These are phyloP conservation scores for Fusarium bulbicola DNA, from an alignment of 2,329 filamentous ascomycete genomes.

Conservation along the genomic window DNA sequence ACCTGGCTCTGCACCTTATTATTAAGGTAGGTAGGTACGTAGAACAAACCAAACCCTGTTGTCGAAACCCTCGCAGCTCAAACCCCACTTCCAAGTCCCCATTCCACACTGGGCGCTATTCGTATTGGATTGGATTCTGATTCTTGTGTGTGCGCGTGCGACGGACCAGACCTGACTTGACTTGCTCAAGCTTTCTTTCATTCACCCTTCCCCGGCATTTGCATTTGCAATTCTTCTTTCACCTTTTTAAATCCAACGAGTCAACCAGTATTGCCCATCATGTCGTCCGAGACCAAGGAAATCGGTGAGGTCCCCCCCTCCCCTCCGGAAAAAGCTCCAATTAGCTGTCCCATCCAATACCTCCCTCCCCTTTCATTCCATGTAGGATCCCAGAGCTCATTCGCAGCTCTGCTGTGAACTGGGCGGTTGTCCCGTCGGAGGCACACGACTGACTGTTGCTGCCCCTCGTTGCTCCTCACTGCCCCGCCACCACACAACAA, in stretches of 20 bases:
- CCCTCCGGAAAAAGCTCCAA: background rate
- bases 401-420: constrained; percentile 5
- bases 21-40: background rate
- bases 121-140: constrained; percentile 14
- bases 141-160: constrained; percentile 27
- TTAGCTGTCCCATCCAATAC: background rate
- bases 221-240: constrained; percentile 35
- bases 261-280: constrained; percentile 47
- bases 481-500: constrained; percentile 42
- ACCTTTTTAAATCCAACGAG: constrained; percentile 28
- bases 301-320: constrained; percentile 49
- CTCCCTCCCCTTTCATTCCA: background rate
- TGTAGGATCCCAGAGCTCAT: background rate
- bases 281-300: constrained; percentile 58
- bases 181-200: constrained; percentile 38
- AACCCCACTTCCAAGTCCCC: constrained; percentile 34
- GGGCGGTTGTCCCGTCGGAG: constrained; percentile 1
- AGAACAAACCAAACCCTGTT: constrained; percentile 25
- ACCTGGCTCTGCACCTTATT: no score
- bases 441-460: constrained; percentile 23
- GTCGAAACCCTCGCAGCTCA: constrained; percentile 38
- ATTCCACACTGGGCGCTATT: constrained; percentile 34
- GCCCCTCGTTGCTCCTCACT: constrained; percentile 37
- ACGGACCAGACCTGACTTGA: constrained; percentile 36
- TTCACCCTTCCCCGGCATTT: constrained; percentile 32